phyloP scores from a whole-genome alignment of 2,329 filamentous ascomycete genomes.

The Penicillium concentricum region DNA sequence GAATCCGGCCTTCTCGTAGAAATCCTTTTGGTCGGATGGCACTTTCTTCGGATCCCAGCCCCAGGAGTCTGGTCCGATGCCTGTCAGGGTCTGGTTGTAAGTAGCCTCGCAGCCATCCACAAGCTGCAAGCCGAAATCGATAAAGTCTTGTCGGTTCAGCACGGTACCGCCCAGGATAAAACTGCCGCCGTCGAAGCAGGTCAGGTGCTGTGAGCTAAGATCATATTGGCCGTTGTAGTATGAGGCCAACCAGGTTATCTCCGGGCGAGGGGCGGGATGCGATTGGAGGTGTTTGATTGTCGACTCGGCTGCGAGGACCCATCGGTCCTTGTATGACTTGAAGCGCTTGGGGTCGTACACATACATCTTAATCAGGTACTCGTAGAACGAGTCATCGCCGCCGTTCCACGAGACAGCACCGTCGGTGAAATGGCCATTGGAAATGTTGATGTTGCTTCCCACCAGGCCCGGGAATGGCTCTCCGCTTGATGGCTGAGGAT shows the following conservation, averaged over 20 bases:
- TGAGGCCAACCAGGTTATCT: slow-evolving; percentile 64
- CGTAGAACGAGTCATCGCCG: slow-evolving; percentile 78
- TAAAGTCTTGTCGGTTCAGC: slow-evolving; percentile 64
- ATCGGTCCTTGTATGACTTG: slow-evolving; percentile 66
- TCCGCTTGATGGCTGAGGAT: slow-evolving; percentile 59
- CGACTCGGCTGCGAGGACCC: slow-evolving; percentile 73
- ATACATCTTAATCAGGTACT: slow-evolving; percentile 91
- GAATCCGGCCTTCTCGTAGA: slow-evolving; percentile 69
- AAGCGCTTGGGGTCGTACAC: slow-evolving; percentile 71
- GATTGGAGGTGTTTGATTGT: slow-evolving; percentile 70
- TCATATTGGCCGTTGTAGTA: slow-evolving; percentile 38
- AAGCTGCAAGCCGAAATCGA: slow-evolving; percentile 71
- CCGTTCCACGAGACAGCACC: slow-evolving; percentile 72
- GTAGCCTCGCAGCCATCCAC: slow-evolving; percentile 72
- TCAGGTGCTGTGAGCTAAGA: slow-evolving; percentile 53
- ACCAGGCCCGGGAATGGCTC: slow-evolving; percentile 78
- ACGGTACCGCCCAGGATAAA: slow-evolving; percentile 78
- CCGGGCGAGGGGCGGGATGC: slow-evolving; percentile 63
- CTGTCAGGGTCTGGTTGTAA: slow-evolving; percentile 65
- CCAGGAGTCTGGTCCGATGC: slow-evolving; percentile 75
- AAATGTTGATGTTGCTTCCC: slow-evolving; percentile 65
- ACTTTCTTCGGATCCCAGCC: slow-evolving; percentile 57
- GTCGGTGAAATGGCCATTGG: slow-evolving; percentile 66
- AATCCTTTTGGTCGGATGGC: slow-evolving; percentile 51
- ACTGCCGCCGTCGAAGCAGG: slow-evolving; percentile 81